Conservation (phyloP, 31 red algal species). For the Porphyra umbilicalis region DNA sequence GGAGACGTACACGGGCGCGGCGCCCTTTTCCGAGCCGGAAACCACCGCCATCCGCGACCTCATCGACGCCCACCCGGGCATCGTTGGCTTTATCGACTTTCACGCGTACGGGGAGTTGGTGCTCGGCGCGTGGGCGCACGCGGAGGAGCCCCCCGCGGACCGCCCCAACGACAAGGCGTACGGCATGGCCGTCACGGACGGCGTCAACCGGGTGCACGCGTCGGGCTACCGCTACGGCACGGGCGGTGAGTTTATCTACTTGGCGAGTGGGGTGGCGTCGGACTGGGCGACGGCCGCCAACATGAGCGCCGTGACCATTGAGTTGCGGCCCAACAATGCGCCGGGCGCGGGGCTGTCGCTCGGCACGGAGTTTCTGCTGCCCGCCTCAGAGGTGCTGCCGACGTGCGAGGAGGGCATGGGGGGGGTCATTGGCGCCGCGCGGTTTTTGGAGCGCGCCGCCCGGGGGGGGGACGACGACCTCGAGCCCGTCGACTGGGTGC, state of each 20-base stretch:
- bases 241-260: not conserved
- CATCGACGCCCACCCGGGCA: not conserved
- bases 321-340: slow-evolving; percentile 9
- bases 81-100: slow-evolving; percentile 18
- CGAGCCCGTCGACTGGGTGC: not conserved
- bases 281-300: slow-evolving; percentile 10
- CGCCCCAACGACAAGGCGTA: not conserved
- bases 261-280: slow-evolving; percentile 9
- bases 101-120: slow-evolving; percentile 29
- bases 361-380: not conserved
- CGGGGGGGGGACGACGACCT: not conserved
- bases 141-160: not conserved
- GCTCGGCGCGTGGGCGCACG: slow-evolving; percentile 18
- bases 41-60: not conserved
- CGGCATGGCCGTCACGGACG: not conserved
- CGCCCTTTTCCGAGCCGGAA: slow-evolving; percentile 15
- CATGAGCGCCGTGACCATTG: slow-evolving; percentile 13
- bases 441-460: not conserved
- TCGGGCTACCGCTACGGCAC: not conserved
- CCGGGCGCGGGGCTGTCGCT: not conserved
- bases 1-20: slow-evolving; percentile 3
- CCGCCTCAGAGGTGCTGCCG: not conserved
- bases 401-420: slow-evolving; percentile 4
- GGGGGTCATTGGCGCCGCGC: not conserved
- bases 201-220: not conserved